Base-by-base conservation (phyloP, 805 yeast species). In the Saccharomycopsis sp. region DNA sequence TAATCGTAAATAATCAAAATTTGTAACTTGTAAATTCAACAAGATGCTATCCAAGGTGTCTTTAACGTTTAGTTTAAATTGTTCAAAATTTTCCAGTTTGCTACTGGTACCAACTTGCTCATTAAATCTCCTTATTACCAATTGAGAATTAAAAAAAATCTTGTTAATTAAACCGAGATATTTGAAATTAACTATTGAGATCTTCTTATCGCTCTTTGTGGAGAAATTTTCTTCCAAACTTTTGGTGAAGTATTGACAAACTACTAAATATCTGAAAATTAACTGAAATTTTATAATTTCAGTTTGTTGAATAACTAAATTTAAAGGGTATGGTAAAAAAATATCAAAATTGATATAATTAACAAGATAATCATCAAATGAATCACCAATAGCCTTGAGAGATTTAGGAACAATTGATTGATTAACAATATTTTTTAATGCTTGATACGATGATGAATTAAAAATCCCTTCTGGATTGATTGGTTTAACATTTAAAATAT, bases 251-350 rank as follows among this genome's bases (percentile, higher is more conserved):
- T 34, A 43, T 19, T 32, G 26, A 23, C 33, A 14, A 4, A 40
- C 34, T 17, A 81, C 60, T 31, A 84, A 65, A 51, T 85, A 79
- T 51, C 96, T 74, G 54, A 85, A 86, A 38, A 88, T 64, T 28
- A 86, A 66, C 59, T 90, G 96, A 57, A 82, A 87, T 51, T 93
- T 86, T 40, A 79, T 71, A 14, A 86, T 66, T 21, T 81, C 77
- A 13, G 87, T 81, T 44, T 79, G 74, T 14, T 84, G 77, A 1
- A 87, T 64, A 1, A 93, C 68, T 21, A 90, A 67, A 55, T 87
- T 87, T 40, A 87, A 62, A 0, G 99, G 99, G 58, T 86, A 93
- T 2, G 97, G 96, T 19, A 89, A 60, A n/a, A 70, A 61, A 5
- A 81, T 48, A 34, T 79, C 77, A 37, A 82, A 61, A 47, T 74